Base-by-base conservation (phyloP, 208 protist species). In the Leishmania guyanensis region DNA sequence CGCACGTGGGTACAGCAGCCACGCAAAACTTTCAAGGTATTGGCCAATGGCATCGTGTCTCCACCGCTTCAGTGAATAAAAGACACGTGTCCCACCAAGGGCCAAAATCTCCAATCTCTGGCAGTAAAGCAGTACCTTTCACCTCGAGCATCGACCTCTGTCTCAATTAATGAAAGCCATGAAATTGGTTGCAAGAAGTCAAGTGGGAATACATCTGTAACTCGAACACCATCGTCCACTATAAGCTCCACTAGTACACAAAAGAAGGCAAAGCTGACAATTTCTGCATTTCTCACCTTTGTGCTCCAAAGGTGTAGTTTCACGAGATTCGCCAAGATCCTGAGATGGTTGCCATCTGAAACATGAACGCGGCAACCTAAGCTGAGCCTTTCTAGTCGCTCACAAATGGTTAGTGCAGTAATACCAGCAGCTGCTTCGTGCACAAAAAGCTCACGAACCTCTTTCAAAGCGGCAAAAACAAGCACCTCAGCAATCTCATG, bases 251-350 rank as follows among this genome's bases (percentile, higher is more conserved):
- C 84, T n/a, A 94, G 65, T 3, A 76, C 79, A 46, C 65, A 17
- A 80, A 88, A 94, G 1, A 50, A 26, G 12, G 81, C 72, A 29
- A 94, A 66, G 3, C 76, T 84, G 29, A 68, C 60, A 58, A 94
- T 89, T 33, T 86, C 90, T 39, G 79, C 65, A 22, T 87, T 85
- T 5, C 78, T 86, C 10, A 94, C 86, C 33, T 75, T 85, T 3
- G 90, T 94, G 68, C 81, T 90, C 80, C 88, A 94, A 2, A 94
- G 79, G 83, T 94, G 88, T 17, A 94, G 66, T 36, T 94, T 88
- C 73, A 84, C 75, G 39, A 94, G 69, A 10, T 53, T 46, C 2
- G 54, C n/a, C 66, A 94, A 65, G 0, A 50, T 33, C 6, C 79
- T 66, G 0, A 94, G 74, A 66, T 69, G 79, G 78, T 92, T 94